These are phyloP conservation scores for Gynostemma pentaphyllum DNA, from an alignment of 306 rosid species.

Conservation along the genomic window DNA sequence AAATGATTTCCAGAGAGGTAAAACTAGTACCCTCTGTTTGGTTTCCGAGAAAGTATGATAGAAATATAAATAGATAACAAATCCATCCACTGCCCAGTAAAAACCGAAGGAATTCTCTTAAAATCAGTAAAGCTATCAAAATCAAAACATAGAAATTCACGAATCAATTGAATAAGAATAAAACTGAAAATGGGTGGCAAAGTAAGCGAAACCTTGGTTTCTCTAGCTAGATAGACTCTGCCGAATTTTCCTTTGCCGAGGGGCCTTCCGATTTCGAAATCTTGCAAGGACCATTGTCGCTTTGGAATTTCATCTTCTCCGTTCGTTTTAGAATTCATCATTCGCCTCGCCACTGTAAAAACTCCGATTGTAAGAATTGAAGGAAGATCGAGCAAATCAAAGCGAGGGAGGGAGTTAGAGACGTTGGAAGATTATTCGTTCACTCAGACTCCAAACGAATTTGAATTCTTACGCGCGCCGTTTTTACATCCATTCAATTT, in stretches of 20 bases:
- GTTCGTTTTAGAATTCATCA: constrained; percentile 15
- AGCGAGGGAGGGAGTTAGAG: constrained; percentile 6
- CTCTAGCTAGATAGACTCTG: constrained; percentile 74
- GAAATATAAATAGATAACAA: neutral
- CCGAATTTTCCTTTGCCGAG: constrained; percentile 85
- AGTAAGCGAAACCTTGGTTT: constrained; percentile 32
- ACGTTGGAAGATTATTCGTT: neutral
- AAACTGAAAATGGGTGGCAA: constrained; percentile 2
- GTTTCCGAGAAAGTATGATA: neutral
- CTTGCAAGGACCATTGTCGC: constrained; percentile 48
- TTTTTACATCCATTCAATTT: neutral
- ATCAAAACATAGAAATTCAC: neutral
- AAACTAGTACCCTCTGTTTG: neutral
- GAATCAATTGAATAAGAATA: neutral
- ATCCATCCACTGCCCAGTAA: neutral
- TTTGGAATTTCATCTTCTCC: constrained; percentile 9
- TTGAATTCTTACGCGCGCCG: constrained; percentile 5
- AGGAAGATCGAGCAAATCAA: neutral
- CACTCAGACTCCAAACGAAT: neutral
- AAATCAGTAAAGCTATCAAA: neutral
- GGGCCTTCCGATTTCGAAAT: constrained; percentile 82
- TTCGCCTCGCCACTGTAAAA: neutral
- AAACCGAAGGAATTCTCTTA: neutral
- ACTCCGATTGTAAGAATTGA: neutral
- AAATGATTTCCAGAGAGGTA: neutral